Base-by-base conservation (phyloP, 192 early-diverging fungal species). In the Backusella macrospora region DNA sequence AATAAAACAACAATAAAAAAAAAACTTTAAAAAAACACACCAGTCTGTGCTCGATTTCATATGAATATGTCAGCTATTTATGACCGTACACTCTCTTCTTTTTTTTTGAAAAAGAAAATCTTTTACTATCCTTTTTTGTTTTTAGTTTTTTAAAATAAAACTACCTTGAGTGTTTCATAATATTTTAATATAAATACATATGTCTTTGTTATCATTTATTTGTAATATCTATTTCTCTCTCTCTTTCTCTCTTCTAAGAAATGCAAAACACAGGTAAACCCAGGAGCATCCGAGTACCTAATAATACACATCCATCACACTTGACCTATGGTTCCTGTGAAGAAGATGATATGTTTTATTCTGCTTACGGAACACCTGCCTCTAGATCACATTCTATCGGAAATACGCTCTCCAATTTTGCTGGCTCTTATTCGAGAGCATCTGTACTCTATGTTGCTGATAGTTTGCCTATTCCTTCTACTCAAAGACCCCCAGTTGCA, bases 371-470 rank as follows among this genome's bases (percentile, higher is more conserved):
- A 29, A 68, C 67, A 16, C 67, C 67, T 34, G 45, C 38, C n/a
- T 48, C 48, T 23, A 16, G 4, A 39, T 47, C 75, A 29, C 69
- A 66, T 16, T 72, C 76, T 44, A 37, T 77, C 37, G 15, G 76
- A 59, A 23, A 39, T 9, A 42, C 64, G 0, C 9, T 79, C 13
- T 42, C 43, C 23, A 59, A 48, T 42, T 79, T 79, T 70, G 78
- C 73, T 38, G 73, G 73, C 8, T 74, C 78, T 47, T 79, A 79
- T 47, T 68, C 78, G 10, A 73, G 78, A 18, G 15, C 78, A 1
- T 73, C 78, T 46, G 49, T 69, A 2, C 66, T 71, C 10, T 79
- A 75, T 55, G 55, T 79, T 43, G 78, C 78, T 0, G 78, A 79
- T 16, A 71, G 62, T 40, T 23, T 79, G 4, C 47, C 73, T 6